These are phyloP conservation scores for Exophiala mesophila DNA, from an alignment of 2,329 filamentous ascomycete species.

Conservation along the genomic window DNA sequence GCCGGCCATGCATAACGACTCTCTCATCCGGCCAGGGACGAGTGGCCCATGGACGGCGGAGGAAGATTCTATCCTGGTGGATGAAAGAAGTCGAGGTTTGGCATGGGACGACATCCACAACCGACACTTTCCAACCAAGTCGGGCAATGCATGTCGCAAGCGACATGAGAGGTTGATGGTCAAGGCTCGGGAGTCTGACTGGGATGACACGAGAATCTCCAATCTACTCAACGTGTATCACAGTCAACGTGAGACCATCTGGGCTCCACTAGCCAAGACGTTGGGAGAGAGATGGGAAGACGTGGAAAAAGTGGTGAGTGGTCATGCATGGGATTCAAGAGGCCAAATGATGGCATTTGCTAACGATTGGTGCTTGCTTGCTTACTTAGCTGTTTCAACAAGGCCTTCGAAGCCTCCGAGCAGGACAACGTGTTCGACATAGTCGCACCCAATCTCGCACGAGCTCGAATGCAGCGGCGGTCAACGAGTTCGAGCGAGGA, in stretches of 20 bases:
- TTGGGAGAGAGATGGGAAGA: constrained; percentile 56
- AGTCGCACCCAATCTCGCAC: constrained; percentile 15
- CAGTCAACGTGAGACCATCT: constrained; percentile 68
- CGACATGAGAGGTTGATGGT: constrained; percentile 81
- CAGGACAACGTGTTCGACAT: constrained; percentile 15
- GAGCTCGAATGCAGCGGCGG: constrained; percentile 16
- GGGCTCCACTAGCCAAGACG: constrained; percentile 65
- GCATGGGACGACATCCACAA: constrained; percentile 80
- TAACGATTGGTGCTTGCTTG: no score
- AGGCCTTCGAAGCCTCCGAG: constrained; percentile 67
- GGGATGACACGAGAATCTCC: constrained; percentile 72
- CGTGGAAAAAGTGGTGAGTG: constrained; percentile 76
- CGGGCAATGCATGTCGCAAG: constrained; percentile 79
- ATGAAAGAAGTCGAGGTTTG: constrained; percentile 66
- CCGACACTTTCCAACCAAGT: constrained; percentile 71
- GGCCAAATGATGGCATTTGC: no score
- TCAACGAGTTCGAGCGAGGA: constrained; percentile 13
- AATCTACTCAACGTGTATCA: constrained; percentile 73
- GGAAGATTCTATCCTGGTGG: constrained; percentile 69
- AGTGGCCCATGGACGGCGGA: constrained; percentile 66
- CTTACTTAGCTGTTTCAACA: constrained; percentile 55
- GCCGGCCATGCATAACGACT: constrained; percentile 7
- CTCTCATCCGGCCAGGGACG: constrained; percentile 12
- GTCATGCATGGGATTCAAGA: no score
- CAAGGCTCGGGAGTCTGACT: constrained; percentile 65